A percentile compares a stretch with the other conserved stretches of the same genome.
These are phyloP conservation scores for Phaseolus lunatus DNA, from an alignment of 306 rosid genomes.

Conservation along the genomic window DNA sequence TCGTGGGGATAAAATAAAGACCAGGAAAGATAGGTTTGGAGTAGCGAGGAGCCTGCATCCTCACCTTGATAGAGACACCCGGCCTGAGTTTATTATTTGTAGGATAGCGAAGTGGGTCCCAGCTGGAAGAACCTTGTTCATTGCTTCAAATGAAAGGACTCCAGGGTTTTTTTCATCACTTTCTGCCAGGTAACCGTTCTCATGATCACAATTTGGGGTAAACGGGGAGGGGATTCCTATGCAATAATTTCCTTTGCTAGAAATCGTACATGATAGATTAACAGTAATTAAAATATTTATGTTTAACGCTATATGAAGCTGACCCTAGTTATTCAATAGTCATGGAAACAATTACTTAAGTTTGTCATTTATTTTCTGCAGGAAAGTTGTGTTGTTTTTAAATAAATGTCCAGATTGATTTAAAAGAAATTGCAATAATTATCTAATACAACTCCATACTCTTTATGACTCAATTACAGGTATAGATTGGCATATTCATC, in stretches of 20 bases:
- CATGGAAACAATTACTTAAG: not conserved
- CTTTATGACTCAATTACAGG: conserved; percentile 61
- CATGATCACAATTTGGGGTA: not conserved
- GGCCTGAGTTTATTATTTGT: conserved; percentile 75
- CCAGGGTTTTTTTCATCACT: conserved; percentile 91
- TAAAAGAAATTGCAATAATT: not conserved
- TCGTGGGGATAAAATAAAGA: conserved; percentile 94
- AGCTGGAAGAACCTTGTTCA: conserved; percentile 79
- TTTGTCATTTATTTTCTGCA: not conserved
- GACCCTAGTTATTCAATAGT: not conserved
- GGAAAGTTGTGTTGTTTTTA: not conserved
- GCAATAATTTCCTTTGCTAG: not conserved
- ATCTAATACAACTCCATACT: conserved; percentile 27
- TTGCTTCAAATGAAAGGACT: conserved; percentile 95
- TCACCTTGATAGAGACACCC: conserved; percentile 95
- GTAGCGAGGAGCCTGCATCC: conserved; percentile 80
- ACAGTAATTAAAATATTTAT: not conserved
- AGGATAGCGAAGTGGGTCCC: conserved; percentile 92
- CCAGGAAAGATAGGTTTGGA: conserved; percentile 91
- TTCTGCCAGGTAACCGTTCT: conserved; percentile 68
- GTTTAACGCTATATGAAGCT: not conserved
- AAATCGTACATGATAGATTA: conserved; percentile 21
- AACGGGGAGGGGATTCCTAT: not conserved
- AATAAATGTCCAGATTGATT: not conserved
- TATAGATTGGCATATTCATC: conserved; percentile 81